Percentiles rank a stretch among this genome's conserved stretches.
phyloP scores from a whole-genome alignment of 2,329 filamentous ascomycete species.

The Hortaea werneckii region DNA sequence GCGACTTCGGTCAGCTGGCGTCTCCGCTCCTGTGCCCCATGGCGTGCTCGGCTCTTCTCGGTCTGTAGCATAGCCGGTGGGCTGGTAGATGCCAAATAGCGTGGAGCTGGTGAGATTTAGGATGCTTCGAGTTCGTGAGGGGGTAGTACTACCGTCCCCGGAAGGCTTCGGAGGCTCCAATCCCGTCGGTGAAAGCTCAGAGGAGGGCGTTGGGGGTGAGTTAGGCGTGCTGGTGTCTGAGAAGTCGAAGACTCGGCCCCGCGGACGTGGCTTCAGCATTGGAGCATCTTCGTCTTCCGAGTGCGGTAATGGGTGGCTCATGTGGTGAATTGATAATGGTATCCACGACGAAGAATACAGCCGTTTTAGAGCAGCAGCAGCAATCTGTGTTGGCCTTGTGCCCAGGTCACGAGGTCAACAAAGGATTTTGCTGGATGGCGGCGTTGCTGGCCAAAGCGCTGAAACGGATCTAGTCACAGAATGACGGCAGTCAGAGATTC shows the following conservation, averaged over 20 bases:
- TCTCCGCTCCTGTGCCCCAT: constrained; percentile 69
- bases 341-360: no score
- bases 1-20: constrained; percentile 38
- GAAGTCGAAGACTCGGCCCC: constrained; percentile 60
- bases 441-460: no score
- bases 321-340: constrained; percentile 3
- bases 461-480: no score
- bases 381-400: no score
- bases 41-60: constrained; percentile 46
- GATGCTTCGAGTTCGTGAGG: constrained; percentile 60
- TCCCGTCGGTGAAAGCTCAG: constrained; percentile 12
- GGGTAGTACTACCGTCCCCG: constrained; percentile 31
- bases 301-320: constrained; percentile 17
- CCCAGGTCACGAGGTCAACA: no score
- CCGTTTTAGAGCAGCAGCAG: no score
- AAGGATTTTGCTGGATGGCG: no score
- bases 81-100: constrained; percentile 81
- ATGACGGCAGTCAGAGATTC: no score
- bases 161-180: constrained; percentile 4
- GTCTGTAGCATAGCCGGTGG: constrained; percentile 45
- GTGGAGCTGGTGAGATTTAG: constrained; percentile 84
- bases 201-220: constrained; percentile 14
- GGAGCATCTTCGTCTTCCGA: constrained; percentile 11
- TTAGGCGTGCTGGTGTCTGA: constrained; percentile 33
- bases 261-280: constrained; percentile 43